Conservation (phyloP, 1,139 yeast species). For the Pichia cactophila region DNA sequence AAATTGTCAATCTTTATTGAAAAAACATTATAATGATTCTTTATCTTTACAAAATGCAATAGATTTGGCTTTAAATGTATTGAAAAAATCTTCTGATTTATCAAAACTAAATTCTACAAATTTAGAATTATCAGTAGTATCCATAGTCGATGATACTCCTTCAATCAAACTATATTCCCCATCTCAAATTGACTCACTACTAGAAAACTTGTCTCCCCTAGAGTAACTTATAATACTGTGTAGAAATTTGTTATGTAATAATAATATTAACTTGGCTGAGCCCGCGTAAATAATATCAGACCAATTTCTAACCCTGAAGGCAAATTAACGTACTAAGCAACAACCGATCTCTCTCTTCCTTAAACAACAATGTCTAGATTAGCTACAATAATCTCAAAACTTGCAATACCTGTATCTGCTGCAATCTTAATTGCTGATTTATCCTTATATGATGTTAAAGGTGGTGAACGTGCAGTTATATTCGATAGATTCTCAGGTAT, state of each 20-base stretch:
- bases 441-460: constrained; percentile 86
- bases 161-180: background rate
- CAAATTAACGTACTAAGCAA: background rate
- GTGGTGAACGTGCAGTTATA: constrained; percentile 92
- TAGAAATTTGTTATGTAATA: too few relatives aligned
- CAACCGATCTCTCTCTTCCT: too few relatives aligned
- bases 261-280: background rate
- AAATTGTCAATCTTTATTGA: constrained; percentile 90
- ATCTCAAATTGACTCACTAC: background rate
- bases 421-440: constrained; percentile 61
- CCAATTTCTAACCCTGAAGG: background rate
- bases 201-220: background rate
- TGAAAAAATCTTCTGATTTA: constrained; percentile 91
- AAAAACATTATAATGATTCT: constrained; percentile 90
- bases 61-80: constrained; percentile 81
- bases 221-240: background rate
- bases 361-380: constrained; percentile 52
- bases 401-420: constrained; percentile 67
- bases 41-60: constrained; percentile 71
- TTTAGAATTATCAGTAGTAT: constrained; percentile 81
- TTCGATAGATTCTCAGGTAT: constrained; percentile 92
- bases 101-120: constrained; percentile 80
- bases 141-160: constrained; percentile 28
- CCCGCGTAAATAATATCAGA: background rate
- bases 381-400: constrained; percentile 46